Base-by-base conservation (phyloP, 2,329 filamentous ascomycete species). In the Claviceps fusiformis region DNA sequence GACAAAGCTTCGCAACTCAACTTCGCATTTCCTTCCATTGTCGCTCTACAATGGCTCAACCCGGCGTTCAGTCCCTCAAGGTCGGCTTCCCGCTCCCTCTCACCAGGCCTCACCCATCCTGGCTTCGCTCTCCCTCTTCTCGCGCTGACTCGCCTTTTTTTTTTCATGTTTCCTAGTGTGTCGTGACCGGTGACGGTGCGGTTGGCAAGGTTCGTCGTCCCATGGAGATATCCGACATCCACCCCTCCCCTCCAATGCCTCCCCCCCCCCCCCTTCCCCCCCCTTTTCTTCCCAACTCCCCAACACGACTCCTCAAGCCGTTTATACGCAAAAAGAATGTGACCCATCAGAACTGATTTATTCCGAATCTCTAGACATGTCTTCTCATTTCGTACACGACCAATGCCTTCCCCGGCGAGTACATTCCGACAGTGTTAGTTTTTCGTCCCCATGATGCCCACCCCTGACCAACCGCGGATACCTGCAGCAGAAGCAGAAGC, bases 391-490 rank as follows among this genome's bases (percentile, higher is more conserved):
- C 92, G 54, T 98, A 98, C 77, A 97, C 93, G 60, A 98, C 93
- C 60, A 98, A 97, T 77, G 93, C 93, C 62, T 98, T 98, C 72
- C 93, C 93, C n/a, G 93, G 93, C 72, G 93, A 98, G 79, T 98
- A 98, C 74, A 97, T 98, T 65, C 93, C 93, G 62, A 98, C 93
- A 65, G 93, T 98, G 87, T 93, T 75, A 72, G 86, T 78, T n/a
- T 44, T 44, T 55, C 50, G 41, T 59, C 45, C 43, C 54, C 49
- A 39, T 33, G 53, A 9, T 50, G 35, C n/a, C 19, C 60, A 47
- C 50, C 56, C 52, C 41, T 43, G 43, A 27, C 52, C 54, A 13
- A 41, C 13, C n/a, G 43, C 56, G 50, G 51, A 52, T 45, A 44
- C 51, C 24, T 48, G 46, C 52, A 50, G 52, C 31, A 50, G n/a